Evolutionary conservation across 2,329 filamentous ascomycete species (phyloP).

Genomic region (Pseudogymnoascus sp.): DNA sequence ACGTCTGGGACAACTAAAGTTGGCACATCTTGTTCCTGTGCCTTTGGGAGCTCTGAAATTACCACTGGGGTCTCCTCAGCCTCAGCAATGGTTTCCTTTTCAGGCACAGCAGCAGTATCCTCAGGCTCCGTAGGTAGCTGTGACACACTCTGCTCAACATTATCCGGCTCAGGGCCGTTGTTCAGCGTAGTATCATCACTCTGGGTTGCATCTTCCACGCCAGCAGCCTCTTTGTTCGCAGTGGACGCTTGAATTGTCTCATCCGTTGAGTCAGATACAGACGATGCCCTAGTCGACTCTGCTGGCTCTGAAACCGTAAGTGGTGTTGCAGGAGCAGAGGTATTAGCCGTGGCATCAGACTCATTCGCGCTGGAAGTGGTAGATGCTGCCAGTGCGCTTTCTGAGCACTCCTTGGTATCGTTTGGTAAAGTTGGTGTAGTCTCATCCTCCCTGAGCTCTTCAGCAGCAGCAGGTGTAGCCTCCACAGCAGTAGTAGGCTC

Average conservation of each 20-base stretch:
- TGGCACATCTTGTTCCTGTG: background rate
- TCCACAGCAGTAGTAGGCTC: background rate
- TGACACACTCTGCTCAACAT: background rate
- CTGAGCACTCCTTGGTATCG: constrained; percentile 46
- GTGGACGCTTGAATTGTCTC: constrained; percentile 42
- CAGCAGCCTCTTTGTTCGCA: constrained; percentile 9
- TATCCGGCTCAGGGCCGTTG: background rate
- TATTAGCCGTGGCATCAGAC: constrained; percentile 36
- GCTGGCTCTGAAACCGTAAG: constrained; percentile 48
- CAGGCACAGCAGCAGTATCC: background rate
- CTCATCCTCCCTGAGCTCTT: constrained; percentile 19
- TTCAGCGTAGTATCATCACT: background rate
- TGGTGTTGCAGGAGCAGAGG: constrained; percentile 53
- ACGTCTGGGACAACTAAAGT: background rate
- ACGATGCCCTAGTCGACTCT: constrained; percentile 57
- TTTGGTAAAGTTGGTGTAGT: constrained; percentile 22
- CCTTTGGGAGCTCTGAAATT: background rate
- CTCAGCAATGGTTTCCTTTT: background rate
- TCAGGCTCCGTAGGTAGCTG: background rate
- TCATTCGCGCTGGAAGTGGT: constrained; percentile 31
- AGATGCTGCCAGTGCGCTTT: constrained; percentile 43
- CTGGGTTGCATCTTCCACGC: background rate
- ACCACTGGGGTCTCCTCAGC: background rate
- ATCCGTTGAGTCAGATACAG: constrained; percentile 55
- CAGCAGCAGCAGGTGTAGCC: background rate